These are phyloP conservation scores for Sanguinoderma infundibulare DNA, from an alignment of 1,284 basidiomycete species.

Conservation along the genomic window DNA sequence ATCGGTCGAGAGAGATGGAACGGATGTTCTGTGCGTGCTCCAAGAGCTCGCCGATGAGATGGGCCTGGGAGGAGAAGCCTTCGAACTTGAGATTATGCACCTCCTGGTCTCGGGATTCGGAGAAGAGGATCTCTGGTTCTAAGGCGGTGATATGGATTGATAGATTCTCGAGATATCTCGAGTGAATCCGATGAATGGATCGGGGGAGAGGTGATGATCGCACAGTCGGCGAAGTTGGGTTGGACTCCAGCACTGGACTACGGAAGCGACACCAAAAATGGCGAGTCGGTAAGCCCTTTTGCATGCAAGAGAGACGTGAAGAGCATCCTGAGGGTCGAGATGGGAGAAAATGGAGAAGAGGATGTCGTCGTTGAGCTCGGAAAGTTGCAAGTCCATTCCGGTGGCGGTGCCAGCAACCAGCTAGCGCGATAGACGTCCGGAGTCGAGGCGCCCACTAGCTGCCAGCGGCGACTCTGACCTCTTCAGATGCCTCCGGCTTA, in stretches of 20 bases:
- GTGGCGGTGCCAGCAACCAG: neutral
- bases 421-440: no score
- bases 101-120: neutral
- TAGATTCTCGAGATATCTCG: neutral
- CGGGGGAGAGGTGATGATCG: neutral
- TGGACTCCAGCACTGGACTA: neutral
- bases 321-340: slow-evolving; percentile 9
- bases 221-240: neutral
- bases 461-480: no score
- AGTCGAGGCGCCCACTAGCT: no score
- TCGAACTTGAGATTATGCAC: neutral
- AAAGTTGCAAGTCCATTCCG: slow-evolving; percentile 12
- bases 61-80: neutral
- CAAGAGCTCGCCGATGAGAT: slow-evolving; percentile 2
- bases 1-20: slow-evolving; percentile 2
- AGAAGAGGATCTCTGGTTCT: neutral
- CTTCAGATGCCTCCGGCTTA: no score
- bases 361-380: slow-evolving; percentile 16
- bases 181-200: neutral
- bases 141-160: neutral
- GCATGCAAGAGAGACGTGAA: slow-evolving; percentile 8
- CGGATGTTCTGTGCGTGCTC: slow-evolving; percentile 1
- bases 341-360: slow-evolving; percentile 11
- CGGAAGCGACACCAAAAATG: slow-evolving; percentile 3
- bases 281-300: slow-evolving; percentile 9